A percentile compares a stretch with the other conserved stretches of the same genome.
Conservation (phyloP, 306 rosid genomes). For the Vicia sativa region DNA sequence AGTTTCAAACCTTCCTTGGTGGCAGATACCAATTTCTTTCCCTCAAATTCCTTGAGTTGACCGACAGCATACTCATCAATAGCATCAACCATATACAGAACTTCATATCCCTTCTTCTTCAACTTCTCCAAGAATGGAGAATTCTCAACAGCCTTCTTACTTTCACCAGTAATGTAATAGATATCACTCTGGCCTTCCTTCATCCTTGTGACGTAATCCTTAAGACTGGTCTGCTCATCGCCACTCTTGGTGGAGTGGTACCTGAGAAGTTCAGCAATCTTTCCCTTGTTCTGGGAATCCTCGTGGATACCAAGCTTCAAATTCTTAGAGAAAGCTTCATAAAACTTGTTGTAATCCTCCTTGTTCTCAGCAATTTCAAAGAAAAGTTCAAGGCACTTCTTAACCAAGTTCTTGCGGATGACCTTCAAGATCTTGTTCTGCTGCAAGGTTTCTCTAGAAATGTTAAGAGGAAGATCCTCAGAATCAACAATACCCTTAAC, state of each 20-base stretch:
- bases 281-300: constrained; percentile 71
- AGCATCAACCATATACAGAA: constrained; percentile 84
- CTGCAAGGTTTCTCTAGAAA: constrained; percentile 77
- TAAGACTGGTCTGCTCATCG: constrained; percentile 79
- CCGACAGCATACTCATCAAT: constrained; percentile 88
- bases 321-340: constrained; percentile 85
- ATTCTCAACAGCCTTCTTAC: constrained; percentile 86
- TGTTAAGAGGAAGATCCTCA: constrained; percentile 88
- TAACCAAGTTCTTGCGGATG: constrained; percentile 82
- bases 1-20: constrained; percentile 84
- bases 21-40: constrained; percentile 87
- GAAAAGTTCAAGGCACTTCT: constrained; percentile 79
- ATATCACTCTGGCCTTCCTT: constrained; percentile 88
- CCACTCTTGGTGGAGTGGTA: constrained; percentile 92
- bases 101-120: constrained; percentile 82
- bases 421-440: constrained; percentile 89
- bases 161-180: constrained; percentile 82
- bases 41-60: constrained; percentile 83
- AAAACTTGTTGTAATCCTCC: constrained; percentile 88
- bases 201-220: constrained; percentile 89
- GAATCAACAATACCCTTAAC: constrained; percentile 91
- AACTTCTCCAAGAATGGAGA: constrained; percentile 86
- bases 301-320: constrained; percentile 84
- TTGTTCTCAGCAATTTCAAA: constrained; percentile 87
- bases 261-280: constrained; percentile 75